Base-by-base conservation (phyloP, 2,329 filamentous ascomycete species). In the Diaporthe citri region DNA sequence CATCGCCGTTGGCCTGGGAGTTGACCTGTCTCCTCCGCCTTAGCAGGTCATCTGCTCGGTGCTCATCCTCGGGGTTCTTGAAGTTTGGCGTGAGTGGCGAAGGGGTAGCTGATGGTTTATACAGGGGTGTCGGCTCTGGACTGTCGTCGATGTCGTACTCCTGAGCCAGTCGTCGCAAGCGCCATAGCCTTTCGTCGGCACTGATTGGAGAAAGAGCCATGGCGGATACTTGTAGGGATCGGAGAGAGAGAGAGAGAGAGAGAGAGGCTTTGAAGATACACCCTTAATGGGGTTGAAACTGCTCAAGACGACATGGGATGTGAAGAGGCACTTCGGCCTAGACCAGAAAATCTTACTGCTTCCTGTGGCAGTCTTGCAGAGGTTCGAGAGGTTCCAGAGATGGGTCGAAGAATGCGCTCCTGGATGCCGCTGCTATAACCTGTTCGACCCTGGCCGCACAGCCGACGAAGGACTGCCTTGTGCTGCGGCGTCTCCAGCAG, bases 11-110 rank as follows among this genome's bases (percentile, higher is more conserved):
- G 4, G 81, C 77, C 52, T 83, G 82, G 20, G 80, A 78, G 22
- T 82, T 82, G 46, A 76, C 76, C 43, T 81, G 70, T 17, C 86
- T 83, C 55, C 86, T 86, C 34, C 85, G 85, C 77, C 88, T 87
- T 71, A 91, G 83, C 41, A 91, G 83, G 46, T 88, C 87, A 71
- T 91, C 90, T n/a, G 89, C 89, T 4, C 84, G 80, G 36, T 84
- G 80, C 67, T 91, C 88, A 77, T 91, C 90, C 72, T 84, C 84
- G 0, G 87, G 79, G 1, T 85, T 86, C 67, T 86, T 85, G 77
- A 87, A 86, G 7, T 84, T 85, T 4, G 85, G 84, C 1, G 85
- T 82, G 43, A 84, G 82, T 62, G 83, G 82, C 17, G 78, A 78
- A 12, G 75, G 67, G 31, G 72, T 52, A 5, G 34, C 41, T 31